These are phyloP conservation scores for Umbelopsis isabellina DNA, from an alignment of 192 early-diverging fungal species.

Conservation along the genomic window DNA sequence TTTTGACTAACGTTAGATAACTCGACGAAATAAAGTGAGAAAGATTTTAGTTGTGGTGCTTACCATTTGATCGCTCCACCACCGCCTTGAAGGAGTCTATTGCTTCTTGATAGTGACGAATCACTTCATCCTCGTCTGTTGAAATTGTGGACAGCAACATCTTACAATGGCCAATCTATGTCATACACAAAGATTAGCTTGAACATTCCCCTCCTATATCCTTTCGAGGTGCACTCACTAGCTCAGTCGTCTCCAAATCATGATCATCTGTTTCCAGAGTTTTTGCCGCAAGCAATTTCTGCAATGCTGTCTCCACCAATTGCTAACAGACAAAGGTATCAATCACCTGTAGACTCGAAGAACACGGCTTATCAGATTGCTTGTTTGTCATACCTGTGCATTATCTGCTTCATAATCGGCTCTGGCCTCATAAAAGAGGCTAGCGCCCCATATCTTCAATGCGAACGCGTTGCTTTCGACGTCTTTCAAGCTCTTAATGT, in stretches of 20 bases:
- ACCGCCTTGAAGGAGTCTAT: conserved; percentile 33
- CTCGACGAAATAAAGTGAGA: not conserved
- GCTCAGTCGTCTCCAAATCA: conserved; percentile 20
- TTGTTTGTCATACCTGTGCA: not conserved
- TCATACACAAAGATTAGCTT: not conserved
- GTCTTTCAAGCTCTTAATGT: not conserved
- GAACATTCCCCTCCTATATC: not conserved
- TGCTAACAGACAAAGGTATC: not conserved
- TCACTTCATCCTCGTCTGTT: conserved; percentile 34
- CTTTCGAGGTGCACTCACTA: conserved; percentile 18
- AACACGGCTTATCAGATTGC: no score
- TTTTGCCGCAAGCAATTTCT: conserved; percentile 7
- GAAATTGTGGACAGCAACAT: conserved; percentile 32
- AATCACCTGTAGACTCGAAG: no score
- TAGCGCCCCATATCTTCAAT: conserved; percentile 25
- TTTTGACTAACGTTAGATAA: not conserved
- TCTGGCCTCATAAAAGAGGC: conserved; percentile 28
- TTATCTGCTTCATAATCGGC: conserved; percentile 1
- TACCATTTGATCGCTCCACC: conserved; percentile 16
- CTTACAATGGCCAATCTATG: conserved; percentile 23
- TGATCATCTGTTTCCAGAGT: not conserved
- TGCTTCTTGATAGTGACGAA: conserved; percentile 35
- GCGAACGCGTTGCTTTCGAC: conserved; percentile 22
- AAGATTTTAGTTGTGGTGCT: not conserved
- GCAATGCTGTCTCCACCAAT: not conserved